Evolutionary conservation across 177 flowering plant species (phyloP).

Genomic region (Tripterygium wilfordii): DNA sequence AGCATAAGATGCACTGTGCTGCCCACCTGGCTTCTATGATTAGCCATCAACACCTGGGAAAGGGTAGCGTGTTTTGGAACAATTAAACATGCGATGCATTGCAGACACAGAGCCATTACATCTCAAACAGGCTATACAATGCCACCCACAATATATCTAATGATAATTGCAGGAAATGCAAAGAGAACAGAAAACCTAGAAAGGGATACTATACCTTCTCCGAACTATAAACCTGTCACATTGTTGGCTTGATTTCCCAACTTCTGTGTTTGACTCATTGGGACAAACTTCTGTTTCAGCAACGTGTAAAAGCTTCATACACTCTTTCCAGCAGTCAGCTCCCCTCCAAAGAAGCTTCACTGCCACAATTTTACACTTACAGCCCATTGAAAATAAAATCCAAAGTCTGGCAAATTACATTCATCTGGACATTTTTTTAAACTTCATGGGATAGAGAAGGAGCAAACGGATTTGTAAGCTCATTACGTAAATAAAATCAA

Average conservation of each 20-base stretch:
- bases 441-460: neutral
- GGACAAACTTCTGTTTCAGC: conserved; percentile 56
- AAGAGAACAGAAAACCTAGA: neutral
- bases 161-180: neutral
- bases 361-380: conserved; percentile 24
- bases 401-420: neutral
- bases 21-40: too few relatives aligned
- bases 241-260: conserved; percentile 10
- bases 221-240: conserved; percentile 36
- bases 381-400: neutral
- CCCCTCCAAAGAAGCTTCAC: conserved; percentile 88
- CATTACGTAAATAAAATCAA: neutral
- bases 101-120: too few relatives aligned
- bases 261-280: conserved; percentile 7
- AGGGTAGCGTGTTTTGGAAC: too few relatives aligned
- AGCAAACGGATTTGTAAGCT: neutral
- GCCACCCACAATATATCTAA: neutral
- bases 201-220: conserved; percentile 62
- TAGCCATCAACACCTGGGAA: too few relatives aligned
- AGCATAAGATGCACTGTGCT: too few relatives aligned
- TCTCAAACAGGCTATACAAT: neutral
- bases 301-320: conserved; percentile 52
- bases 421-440: neutral
- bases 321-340: conserved; percentile 81
- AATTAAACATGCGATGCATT: too few relatives aligned